A percentile compares a stretch with the other conserved stretches of the same genome.
phyloP scores from a whole-genome alignment of 805 yeast species.

The Ogataea haglerorum region DNA sequence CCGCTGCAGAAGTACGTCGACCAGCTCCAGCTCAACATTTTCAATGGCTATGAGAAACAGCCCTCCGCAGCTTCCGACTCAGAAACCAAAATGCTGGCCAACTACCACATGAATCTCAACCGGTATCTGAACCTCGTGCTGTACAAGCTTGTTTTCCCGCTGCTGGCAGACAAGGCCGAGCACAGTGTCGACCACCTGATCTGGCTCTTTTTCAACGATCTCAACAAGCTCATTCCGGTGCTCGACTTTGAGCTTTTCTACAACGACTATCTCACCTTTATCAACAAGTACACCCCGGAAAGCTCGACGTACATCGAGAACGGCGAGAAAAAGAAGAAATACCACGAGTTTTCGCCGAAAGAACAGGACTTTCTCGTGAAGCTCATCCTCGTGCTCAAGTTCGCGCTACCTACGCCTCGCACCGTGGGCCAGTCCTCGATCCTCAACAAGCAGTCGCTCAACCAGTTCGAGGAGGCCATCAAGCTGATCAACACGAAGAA shows the following conservation, averaged over 20 bases:
- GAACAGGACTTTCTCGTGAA: constrained; percentile 43
- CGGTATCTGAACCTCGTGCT: constrained; percentile 33
- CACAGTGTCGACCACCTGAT: constrained; percentile 43
- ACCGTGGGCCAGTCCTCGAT: constrained; percentile 20
- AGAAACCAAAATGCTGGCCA: constrained; percentile 24
- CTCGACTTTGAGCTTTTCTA: constrained; percentile 52
- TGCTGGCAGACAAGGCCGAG: constrained; percentile 18
- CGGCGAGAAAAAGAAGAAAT: constrained; percentile 39
- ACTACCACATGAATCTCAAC: constrained; percentile 36
- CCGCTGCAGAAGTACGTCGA: constrained; percentile 25
- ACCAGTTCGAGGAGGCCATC: constrained; percentile 32
- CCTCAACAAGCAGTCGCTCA: constrained; percentile 27
- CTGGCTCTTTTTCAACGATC: constrained; percentile 47
- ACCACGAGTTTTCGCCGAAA: constrained; percentile 30
- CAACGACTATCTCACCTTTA: constrained; percentile 49
- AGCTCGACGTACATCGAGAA: constrained; percentile 37
- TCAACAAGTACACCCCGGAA: constrained; percentile 35
- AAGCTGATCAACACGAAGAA: constrained; percentile 35
- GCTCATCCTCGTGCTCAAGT: constrained; percentile 52
- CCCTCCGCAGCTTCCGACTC: constrained; percentile 8
- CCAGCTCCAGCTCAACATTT: constrained; percentile 25
- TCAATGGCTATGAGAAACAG: constrained; percentile 29
- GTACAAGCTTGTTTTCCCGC: constrained; percentile 34
- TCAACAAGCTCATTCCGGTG: constrained; percentile 52
- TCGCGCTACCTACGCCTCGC: constrained; percentile 40